A percentile compares a stretch with the other conserved stretches of the same genome.
These are phyloP conservation scores for Clarireedia homoeocarpa DNA, from an alignment of 2,329 filamentous ascomycete species.

Conservation along the genomic window DNA sequence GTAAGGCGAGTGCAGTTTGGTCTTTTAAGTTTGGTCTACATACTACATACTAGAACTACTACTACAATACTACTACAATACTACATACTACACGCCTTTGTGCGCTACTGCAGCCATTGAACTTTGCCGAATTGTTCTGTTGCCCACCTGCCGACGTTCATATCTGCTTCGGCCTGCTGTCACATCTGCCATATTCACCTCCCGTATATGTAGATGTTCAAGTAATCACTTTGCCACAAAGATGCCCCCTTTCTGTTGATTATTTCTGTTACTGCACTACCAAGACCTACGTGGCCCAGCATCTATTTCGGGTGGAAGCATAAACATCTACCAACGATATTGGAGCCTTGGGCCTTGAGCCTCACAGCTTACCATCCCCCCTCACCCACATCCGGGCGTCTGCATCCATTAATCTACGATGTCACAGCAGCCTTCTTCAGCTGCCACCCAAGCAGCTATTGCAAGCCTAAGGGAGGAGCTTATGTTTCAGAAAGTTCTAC, in stretches of 20 bases:
- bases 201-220: neutral
- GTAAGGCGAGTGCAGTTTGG: too few species aligned
- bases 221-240: too few species aligned
- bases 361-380: neutral
- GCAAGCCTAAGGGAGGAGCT: constrained; percentile 35
- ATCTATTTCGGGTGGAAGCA: constrained; percentile 1
- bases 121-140: too few species aligned
- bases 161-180: too few species aligned
- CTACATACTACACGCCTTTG: too few species aligned
- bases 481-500: constrained; percentile 35
- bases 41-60: too few species aligned
- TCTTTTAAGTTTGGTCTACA: too few species aligned
- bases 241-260: too few species aligned
- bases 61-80: too few species aligned
- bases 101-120: too few species aligned
- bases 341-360: neutral
- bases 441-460: constrained; percentile 2
- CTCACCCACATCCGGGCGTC: neutral
- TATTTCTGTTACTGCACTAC: neutral
- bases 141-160: too few species aligned
- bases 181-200: neutral
- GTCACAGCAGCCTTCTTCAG: constrained; percentile 1
- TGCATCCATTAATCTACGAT: neutral
- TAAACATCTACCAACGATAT: neutral
- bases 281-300: neutral